Conservation (phyloP, 106 monocot species). For the Dendrobium huoshanense region DNA sequence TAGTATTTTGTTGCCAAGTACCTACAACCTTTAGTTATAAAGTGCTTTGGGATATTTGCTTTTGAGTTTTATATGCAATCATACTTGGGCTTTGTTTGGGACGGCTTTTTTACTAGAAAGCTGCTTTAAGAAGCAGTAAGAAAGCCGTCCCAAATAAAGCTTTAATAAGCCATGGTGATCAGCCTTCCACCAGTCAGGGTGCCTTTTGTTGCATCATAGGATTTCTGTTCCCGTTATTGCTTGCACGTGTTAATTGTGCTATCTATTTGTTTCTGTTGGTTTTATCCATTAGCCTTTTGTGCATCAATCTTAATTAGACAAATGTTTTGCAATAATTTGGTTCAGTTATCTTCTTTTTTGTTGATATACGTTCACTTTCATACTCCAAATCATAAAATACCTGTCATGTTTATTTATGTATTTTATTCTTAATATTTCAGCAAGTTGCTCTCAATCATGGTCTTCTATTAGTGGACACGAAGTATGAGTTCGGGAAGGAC, state of each 20-base stretch:
- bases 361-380: background rate
- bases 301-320: background rate
- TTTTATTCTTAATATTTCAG: conserved; percentile 24
- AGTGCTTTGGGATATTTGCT: background rate
- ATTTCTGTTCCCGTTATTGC: background rate
- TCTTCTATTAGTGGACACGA: conserved; percentile 84
- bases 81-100: background rate
- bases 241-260: background rate
- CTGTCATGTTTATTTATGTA: background rate
- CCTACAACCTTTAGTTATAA: background rate
- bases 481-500: conserved; percentile 96
- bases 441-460: conserved; percentile 84
- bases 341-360: background rate
- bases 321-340: background rate
- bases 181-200: background rate
- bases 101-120: too few species aligned
- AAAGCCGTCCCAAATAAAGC: too few species aligned
- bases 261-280: background rate
- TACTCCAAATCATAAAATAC: background rate
- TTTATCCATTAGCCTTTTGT: background rate
- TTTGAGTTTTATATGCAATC: background rate
- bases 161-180: background rate
- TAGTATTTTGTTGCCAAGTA: background rate
- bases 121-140: too few species aligned
- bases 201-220: background rate